Conservation (phyloP, 2,329 filamentous ascomycete genomes). For the Aaosphaeria pasadenensis region DNA sequence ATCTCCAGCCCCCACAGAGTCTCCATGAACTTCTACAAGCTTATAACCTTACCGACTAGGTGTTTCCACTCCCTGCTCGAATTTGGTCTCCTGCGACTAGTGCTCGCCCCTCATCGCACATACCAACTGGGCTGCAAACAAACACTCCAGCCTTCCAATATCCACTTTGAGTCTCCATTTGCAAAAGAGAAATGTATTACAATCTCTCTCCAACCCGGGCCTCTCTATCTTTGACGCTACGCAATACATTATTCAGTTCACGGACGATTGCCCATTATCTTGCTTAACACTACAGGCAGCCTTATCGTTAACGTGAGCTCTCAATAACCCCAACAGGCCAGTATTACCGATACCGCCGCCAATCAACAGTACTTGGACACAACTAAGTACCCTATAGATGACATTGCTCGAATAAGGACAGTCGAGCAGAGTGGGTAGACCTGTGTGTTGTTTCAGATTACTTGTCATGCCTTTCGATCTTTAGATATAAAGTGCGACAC, state of each 20-base stretch:
- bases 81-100: conserved; percentile 10
- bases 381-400: conserved; percentile 17
- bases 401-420: conserved; percentile 41
- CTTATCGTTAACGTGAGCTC: conserved; percentile 38
- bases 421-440: conserved; percentile 40
- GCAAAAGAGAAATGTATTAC: conserved; percentile 29
- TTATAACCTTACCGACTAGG: conserved; percentile 17
- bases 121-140: conserved; percentile 39
- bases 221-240: conserved; percentile 30
- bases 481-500: conserved; percentile 36
- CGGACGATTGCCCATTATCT: conserved; percentile 23
- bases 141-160: conserved; percentile 41
- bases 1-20: no score
- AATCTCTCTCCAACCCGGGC: conserved; percentile 36
- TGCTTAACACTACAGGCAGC: conserved; percentile 39
- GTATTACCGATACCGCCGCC: conserved; percentile 50
- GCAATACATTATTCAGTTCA: conserved; percentile 25
- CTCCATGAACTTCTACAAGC: no score
- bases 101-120: conserved; percentile 42
- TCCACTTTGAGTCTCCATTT: conserved; percentile 29
- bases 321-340: conserved; percentile 37
- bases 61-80: conserved; percentile 25
- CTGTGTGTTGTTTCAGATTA: conserved; percentile 15
- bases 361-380: conserved; percentile 39
- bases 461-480: conserved; percentile 39